Evolutionary conservation across 768 basidiomycete species (phyloP), one percentile per base, ranked within the genome.

Genomic region (Daedalea quercina): DNA sequence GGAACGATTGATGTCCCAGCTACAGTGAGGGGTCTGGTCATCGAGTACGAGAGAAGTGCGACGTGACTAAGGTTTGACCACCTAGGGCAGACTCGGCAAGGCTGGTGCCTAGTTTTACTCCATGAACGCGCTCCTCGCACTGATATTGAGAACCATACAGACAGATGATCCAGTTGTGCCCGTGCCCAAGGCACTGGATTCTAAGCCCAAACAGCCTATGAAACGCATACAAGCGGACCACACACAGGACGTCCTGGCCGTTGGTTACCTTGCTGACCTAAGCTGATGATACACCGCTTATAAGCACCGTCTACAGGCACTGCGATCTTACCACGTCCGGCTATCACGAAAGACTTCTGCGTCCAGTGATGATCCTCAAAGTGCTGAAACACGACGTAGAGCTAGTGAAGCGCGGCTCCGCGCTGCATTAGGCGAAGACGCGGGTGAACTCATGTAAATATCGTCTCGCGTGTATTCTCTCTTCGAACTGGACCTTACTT

Each of bases 181-280:
- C n/a, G n/a, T n/a, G n/a, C n/a, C n/a, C n/a, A n/a, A n/a, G n/a
- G n/a, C n/a, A n/a, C n/a, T n/a, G n/a, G n/a, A n/a, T n/a, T n/a
- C n/a, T n/a, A n/a, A n/a, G n/a, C n/a, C n/a, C n/a, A n/a, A 22
- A 20, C 44, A 17, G n/a, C 13, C 13, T 6, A 28, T 9, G n/a
- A 23, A 15, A 23, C 44, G 19, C 1, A 19, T 49, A 2, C 52
- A 48, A 7, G 51, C 46, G 13, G 58, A 59, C 17, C 19, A 47
- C 41, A 59, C 58, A 1, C 26, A 24, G 8, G 58, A 59, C 40
- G 45, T 51, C 3, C 15, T 59, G 11, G 46, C 58, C 1, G 58
- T 59, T 17, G 37, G 58, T 19, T 6, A 6, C 4, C 13, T 40
- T n/a, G n/a, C 13, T 15, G 6, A 40, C 6, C 7, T 3, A 40